phyloP scores from a whole-genome alignment of 192 early-diverging fungal species.

The Geranomyces variabilis region DNA sequence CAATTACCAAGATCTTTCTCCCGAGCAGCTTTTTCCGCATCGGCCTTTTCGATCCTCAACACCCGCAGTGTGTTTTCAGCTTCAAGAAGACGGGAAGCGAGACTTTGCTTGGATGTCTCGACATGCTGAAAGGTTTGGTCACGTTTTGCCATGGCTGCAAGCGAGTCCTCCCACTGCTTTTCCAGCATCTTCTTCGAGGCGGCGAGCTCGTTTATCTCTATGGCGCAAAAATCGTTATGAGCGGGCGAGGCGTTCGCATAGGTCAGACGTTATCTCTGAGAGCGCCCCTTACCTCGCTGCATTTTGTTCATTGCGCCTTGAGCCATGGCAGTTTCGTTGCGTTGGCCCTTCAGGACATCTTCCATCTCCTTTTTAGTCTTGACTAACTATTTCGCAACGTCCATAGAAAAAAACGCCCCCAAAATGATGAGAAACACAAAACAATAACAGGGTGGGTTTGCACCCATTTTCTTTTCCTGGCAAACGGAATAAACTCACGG shows the following conservation, averaged over 20 bases:
- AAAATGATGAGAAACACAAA: not conserved
- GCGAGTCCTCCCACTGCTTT: constrained; percentile 59
- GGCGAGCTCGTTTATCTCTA: constrained; percentile 43
- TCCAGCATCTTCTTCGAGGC: constrained; percentile 32
- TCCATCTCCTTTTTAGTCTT: constrained; percentile 43
- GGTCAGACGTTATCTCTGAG: no score
- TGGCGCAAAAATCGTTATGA: not conserved
- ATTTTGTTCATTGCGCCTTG: constrained; percentile 48
- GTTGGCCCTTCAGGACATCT: constrained; percentile 43
- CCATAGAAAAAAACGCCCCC: not conserved
- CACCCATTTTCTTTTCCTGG: not conserved
- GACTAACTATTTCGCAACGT: constrained; percentile 22
- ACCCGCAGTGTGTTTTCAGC: constrained; percentile 30
- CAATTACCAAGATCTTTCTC: constrained; percentile 47
- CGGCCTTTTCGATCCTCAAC: constrained; percentile 38
- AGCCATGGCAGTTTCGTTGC: constrained; percentile 47
- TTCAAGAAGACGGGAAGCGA: constrained; percentile 31
- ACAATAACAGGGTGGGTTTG: not conserved
- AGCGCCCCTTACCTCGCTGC: constrained; percentile 34
- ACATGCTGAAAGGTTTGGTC: constrained; percentile 47
- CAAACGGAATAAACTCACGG: constrained; percentile 32
- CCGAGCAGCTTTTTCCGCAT: constrained; percentile 32
- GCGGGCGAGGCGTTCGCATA: no score
- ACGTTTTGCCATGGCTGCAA: constrained; percentile 57
- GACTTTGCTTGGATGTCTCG: constrained; percentile 31